Percentiles rank a stretch among this genome's conserved stretches.
Conservation (phyloP, 176 grass and related monocot genomes). For the Musa acuminata region DNA sequence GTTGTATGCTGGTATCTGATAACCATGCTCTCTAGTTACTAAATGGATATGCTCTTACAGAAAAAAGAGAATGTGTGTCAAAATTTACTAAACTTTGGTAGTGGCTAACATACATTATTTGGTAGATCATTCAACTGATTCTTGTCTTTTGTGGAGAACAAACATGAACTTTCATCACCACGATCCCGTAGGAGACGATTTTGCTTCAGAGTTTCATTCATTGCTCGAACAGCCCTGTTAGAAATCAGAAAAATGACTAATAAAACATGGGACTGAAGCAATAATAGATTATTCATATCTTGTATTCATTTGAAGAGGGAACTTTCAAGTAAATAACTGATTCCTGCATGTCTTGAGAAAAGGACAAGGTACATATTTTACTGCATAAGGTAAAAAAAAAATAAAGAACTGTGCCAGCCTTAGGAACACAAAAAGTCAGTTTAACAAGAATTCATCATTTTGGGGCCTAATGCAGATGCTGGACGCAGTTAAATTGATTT, state of each 20-base stretch:
- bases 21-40: background rate
- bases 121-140: slow-evolving; percentile 40
- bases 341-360: background rate
- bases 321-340: background rate
- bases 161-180: slow-evolving; percentile 59
- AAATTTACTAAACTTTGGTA: slow-evolving; percentile 19
- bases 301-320: background rate
- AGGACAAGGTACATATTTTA: background rate
- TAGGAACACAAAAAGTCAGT: background rate
- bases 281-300: background rate
- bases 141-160: slow-evolving; percentile 40
- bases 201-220: slow-evolving; percentile 99
- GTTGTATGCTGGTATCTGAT: no score
- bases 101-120: slow-evolving; percentile 37
- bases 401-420: background rate
- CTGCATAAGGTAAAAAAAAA: background rate
- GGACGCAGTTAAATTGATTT: background rate
- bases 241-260: slow-evolving; percentile 27
- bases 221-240: slow-evolving; percentile 81
- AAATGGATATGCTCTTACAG: background rate
- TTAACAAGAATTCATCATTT: background rate
- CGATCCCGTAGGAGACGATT: slow-evolving; percentile 80
- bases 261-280: background rate
- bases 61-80: slow-evolving; percentile 10
- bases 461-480: background rate